Evolutionary conservation across 306 rosid species (phyloP), one percentile per base, ranked within the genome.

Genomic region (Inga laurina): DNA sequence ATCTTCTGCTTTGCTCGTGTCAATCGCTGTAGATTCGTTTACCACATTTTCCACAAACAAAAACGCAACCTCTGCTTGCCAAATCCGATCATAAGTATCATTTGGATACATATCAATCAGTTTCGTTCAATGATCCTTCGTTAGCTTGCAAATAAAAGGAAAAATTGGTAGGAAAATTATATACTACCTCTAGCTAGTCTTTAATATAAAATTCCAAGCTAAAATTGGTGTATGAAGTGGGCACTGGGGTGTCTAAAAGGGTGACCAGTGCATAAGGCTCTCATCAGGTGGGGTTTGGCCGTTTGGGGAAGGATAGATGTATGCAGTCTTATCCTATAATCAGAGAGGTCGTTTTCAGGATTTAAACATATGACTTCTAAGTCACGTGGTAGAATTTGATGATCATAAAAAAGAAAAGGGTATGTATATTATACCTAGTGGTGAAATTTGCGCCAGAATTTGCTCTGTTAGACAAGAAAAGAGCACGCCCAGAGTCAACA

Each of bases 41-140:
- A 49, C 39, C 22, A 83, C 16, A 16, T 72, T 39, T 12, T 43
- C 49, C 44, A 1, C 7, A 8, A 5, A 0, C 54, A 10, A 27
- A 12, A 78, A 52, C 8, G 10, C 3, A 14, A 2, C 4, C n/a
- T 30, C 62, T 16, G 83, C 62, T 14, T 1, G 4, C 90, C 90
- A 87, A 27, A 10, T 1, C 43, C 90, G 62, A 70, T 87, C 90
- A 21, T 74, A 84, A 0, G 24, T 51, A 81, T 87, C 87, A 41
- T 74, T 72, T 16, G 85, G 87, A 35, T 67, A 74, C 67, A 85
- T 81, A 37, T 44, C 12, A 18, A 37, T 44, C 12, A 18, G 62
- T 61, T 61, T 32, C 61, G 57, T 16, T 57, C 67, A 35, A 34
- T 16, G 34, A 75, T 4, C 8, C 35, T 4, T 46, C 34, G 18